A percentile compares a stretch with the other conserved stretches of the same genome.
phyloP scores from a whole-genome alignment of 2,329 filamentous ascomycete genomes.

The Zalaria obscura region DNA sequence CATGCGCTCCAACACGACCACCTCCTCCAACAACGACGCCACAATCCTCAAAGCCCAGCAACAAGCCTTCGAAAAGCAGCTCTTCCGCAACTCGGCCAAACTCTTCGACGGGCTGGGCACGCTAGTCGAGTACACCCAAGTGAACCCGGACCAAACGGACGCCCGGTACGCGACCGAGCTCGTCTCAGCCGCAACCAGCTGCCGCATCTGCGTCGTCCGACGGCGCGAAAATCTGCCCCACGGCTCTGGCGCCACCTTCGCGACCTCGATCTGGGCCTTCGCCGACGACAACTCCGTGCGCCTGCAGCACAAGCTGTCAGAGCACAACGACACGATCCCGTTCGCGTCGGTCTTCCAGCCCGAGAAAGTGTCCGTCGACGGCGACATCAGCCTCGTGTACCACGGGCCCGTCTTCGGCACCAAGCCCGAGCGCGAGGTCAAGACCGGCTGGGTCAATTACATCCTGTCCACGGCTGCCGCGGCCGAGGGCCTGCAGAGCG shows the following conservation, averaged over 20 bases:
- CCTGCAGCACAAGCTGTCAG: slow-evolving; percentile 28
- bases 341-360: slow-evolving; percentile 31
- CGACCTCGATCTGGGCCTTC: slow-evolving; percentile 31
- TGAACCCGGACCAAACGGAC: slow-evolving; percentile 19
- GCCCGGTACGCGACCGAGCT: slow-evolving; percentile 25
- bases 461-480: slow-evolving; percentile 19
- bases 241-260: slow-evolving; percentile 18
- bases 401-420: slow-evolving; percentile 23
- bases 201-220: slow-evolving; percentile 27
- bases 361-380: slow-evolving; percentile 27
- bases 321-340: slow-evolving; percentile 26
- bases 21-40: not conserved
- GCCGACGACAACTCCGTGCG: slow-evolving; percentile 27
- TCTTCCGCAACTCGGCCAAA: slow-evolving; percentile 29
- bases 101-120: slow-evolving; percentile 28
- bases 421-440: slow-evolving; percentile 17
- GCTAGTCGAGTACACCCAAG: slow-evolving; percentile 27
- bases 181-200: slow-evolving; percentile 21
- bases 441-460: slow-evolving; percentile 32
- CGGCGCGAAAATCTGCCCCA: slow-evolving; percentile 24
- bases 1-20: not conserved
- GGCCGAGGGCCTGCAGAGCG: slow-evolving; percentile 29
- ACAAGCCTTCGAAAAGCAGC: slow-evolving; percentile 22
- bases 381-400: slow-evolving; percentile 23
- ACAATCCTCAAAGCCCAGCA: not conserved